Conservation (phyloP, 345 rosid species). For the Dipteronia dyeriana region DNA sequence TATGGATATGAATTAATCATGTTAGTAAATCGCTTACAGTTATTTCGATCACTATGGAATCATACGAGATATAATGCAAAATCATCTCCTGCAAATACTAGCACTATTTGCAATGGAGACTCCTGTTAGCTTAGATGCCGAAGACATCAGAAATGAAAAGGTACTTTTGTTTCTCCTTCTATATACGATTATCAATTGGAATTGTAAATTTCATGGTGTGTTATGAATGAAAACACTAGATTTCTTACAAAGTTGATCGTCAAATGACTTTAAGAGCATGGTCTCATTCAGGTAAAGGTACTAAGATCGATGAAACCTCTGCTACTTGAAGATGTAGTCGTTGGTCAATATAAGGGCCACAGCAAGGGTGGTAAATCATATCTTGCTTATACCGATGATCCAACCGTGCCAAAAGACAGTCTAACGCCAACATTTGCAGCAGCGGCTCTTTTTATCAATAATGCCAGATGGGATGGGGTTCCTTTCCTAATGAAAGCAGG, state of each 20-base stretch:
- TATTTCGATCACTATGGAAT: conserved; percentile 91
- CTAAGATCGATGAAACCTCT: conserved; percentile 82
- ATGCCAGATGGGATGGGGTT: conserved; percentile 97
- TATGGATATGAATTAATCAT: conserved; percentile 4
- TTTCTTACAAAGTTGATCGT: neutral
- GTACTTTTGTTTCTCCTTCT: conserved; percentile 33
- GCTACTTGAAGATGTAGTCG: conserved; percentile 66
- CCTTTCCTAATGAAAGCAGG: conserved; percentile 95
- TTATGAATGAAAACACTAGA: neutral
- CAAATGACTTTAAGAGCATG: neutral
- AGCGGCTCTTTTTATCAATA: conserved; percentile 83
- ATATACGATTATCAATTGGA: neutral
- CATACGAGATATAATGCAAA: conserved; percentile 92
- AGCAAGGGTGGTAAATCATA: conserved; percentile 55
- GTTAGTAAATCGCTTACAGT: conserved; percentile 27
- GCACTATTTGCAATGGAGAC: conserved; percentile 98
- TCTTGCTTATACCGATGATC: conserved; percentile 75
- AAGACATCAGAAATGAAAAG: conserved; percentile 92
- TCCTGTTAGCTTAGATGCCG: conserved; percentile 94
- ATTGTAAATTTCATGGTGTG: neutral
- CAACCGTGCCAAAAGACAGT: conserved; percentile 71
- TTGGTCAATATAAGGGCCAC: conserved; percentile 93
- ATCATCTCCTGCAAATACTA: conserved; percentile 89
- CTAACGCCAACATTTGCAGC: conserved; percentile 90
- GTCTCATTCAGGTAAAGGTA: conserved; percentile 69